Evolutionary conservation across 2,329 filamentous ascomycete genomes (phyloP), one percentile per base, ranked within the genome.

Genomic region (Scytalidium lignicola): DNA sequence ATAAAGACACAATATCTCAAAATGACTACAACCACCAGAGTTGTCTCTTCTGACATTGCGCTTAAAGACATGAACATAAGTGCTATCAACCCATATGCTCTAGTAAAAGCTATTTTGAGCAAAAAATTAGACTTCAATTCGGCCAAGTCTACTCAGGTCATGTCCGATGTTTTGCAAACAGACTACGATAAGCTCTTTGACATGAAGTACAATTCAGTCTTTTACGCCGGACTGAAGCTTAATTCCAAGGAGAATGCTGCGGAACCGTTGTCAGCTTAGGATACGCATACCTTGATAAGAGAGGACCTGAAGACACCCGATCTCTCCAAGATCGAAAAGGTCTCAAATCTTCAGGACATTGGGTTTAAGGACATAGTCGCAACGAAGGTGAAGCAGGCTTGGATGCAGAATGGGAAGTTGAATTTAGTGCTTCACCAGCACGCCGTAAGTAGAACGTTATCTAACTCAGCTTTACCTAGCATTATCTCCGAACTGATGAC

Each of bases 101-200:
- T 74, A 12, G 67, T 67, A 3, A 71, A 74, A 61, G 68, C 70
- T 19, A 62, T 74, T 46, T 57, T 74, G 23, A 69, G 70, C 49
- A 67, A 70, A 47, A 67, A 62, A 47, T 62, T 74, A 18, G 67
- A 74, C 55, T 61, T 64, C n/a, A 53, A 58, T 42, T 68, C 67
- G 22, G 58, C 65, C 18, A 59, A 58, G 18, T 59, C 65, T 0
- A 59, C 65, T 19, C 56, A 59, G 13, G 64, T 74, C 49, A 55
- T 74, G 22, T 64, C 68, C 43, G 69, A 69, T 44, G 65, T 71
- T 23, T 64, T 74, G 20, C 70, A 73, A 60, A 73, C 70, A 17
- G 70, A 74, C 57, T 74, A 74, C 48, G 67, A 73, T 43, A 71
- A 74, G 60, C 68, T 74, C 41, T 74, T 74, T 45, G 71, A 74